Conservation (phyloP, 805 yeast species). For the Candida tibetensis region DNA sequence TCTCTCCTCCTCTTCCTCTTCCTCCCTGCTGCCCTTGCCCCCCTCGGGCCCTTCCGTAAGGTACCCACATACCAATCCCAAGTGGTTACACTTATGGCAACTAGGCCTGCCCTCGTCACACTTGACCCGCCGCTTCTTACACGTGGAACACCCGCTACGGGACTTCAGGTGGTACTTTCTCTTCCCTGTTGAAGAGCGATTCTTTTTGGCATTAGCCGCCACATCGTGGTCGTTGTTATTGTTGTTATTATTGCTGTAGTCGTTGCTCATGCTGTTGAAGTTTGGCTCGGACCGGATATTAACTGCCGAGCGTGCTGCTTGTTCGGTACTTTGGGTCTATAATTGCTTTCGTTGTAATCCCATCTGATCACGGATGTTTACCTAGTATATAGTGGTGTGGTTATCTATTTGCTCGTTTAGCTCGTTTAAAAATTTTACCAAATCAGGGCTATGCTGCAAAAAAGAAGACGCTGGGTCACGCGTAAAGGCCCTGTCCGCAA, state of each 20-base stretch:
- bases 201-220: constrained; percentile 3
- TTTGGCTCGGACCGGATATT: too few species aligned
- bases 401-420: too few species aligned
- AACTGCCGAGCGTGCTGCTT: too few species aligned
- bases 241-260: too few species aligned
- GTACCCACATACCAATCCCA: constrained; percentile 78
- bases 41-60: constrained; percentile 15
- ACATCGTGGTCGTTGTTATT: background rate
- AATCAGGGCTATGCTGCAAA: too few species aligned
- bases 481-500: too few species aligned
- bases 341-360: too few species aligned
- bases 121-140: constrained; percentile 86
- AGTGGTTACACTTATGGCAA: constrained; percentile 75
- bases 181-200: constrained; percentile 53
- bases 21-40: background rate
- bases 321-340: too few species aligned
- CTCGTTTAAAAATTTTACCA: too few species aligned
- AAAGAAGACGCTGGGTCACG: too few species aligned
- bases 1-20: constrained; percentile 3
- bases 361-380: too few species aligned
- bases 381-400: too few species aligned
- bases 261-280: constrained; percentile 3
- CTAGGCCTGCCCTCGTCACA: constrained; percentile 85
- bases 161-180: constrained; percentile 88
- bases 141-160: constrained; percentile 83